Base-by-base conservation (phyloP, 2,329 filamentous ascomycete genomes). In the Fusarium secorum region DNA sequence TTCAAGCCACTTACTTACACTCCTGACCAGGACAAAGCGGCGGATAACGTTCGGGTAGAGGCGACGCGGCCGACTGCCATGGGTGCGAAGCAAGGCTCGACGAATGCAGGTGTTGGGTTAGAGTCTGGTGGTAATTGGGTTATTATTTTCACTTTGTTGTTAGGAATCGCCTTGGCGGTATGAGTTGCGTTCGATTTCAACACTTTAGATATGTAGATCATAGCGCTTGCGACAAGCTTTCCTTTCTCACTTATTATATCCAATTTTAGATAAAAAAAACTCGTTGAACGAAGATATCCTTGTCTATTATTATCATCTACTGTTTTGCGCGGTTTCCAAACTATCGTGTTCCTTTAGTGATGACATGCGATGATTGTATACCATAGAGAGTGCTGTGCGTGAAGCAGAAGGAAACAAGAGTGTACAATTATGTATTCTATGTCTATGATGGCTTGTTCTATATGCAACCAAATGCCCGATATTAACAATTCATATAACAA, bases 41-140 rank as follows among this genome's bases (percentile, higher is more conserved):
- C 74, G 30, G 66, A 79, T 35, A 79, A 80, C 22, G 62, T 83
- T 17, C 68, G 67, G 11, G 82, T 83, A 9, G 72, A 76, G 59
- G 81, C 81, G 6, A 69, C 71, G n/a, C 72, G 70, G 39, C 79
- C 80, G 2, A 64, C 70, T 9, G 66, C 64, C 5, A 48, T 73
- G 14, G 59, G 61, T 14, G 24, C 58, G 17, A 61, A 60, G 3
- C 60, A 62, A 44, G 35, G 41, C 42, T 24, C 51, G 4, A 24
- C 53, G 13, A 72, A 44, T 28, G n/a, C 60, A 11, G 32, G 49
- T 20, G 28, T n/a, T 33, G 44, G 52, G 9, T 13, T 35, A 42
- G 32, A 48, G 18, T 22, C 33, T 13, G 22, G 20, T 45, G 38
- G n/a, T 24, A 11, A 39, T 28, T 52, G 53, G 56, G 22, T 66